Evolutionary conservation across 306 rosid species (phyloP).

Genomic region (Dalbergia cultrata): DNA sequence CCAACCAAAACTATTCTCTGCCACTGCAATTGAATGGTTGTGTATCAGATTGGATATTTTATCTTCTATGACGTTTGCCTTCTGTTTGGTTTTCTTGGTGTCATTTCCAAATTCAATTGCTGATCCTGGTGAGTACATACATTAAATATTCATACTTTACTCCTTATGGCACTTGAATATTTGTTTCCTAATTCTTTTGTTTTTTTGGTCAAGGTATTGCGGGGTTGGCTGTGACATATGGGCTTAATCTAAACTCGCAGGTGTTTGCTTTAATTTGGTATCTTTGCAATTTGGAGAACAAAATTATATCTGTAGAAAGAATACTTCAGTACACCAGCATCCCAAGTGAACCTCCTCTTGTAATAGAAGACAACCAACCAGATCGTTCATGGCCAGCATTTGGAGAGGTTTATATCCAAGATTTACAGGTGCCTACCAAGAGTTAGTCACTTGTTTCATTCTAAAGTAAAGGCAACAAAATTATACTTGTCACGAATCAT

Average conservation of each 20-base stretch:
- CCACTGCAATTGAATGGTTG: slow-evolving; percentile 80
- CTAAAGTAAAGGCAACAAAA: not conserved
- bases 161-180: slow-evolving; percentile 10
- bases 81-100: slow-evolving; percentile 71
- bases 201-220: slow-evolving; percentile 64
- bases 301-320: slow-evolving; percentile 89
- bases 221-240: slow-evolving; percentile 89
- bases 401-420: slow-evolving; percentile 76
- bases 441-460: not conserved
- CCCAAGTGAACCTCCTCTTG: slow-evolving; percentile 84
- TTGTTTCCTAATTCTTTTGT: not conserved
- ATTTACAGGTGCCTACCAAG: slow-evolving; percentile 66
- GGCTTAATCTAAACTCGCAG: slow-evolving; percentile 72
- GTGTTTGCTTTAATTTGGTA: slow-evolving; percentile 52
- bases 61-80: slow-evolving; percentile 68
- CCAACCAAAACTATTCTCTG: slow-evolving; percentile 67
- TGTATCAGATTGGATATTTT: slow-evolving; percentile 75
- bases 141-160: slow-evolving; percentile 4
- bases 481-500: not conserved
- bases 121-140: slow-evolving; percentile 66
- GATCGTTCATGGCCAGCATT: slow-evolving; percentile 72
- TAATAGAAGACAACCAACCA: slow-evolving; percentile 63
- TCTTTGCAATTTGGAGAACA: slow-evolving; percentile 77
- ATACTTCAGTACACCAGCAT: slow-evolving; percentile 74
- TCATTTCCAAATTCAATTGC: slow-evolving; percentile 68